phyloP scores from a whole-genome alignment of 352 stramenopile genomes.

The Phytopythium kandeliae region DNA sequence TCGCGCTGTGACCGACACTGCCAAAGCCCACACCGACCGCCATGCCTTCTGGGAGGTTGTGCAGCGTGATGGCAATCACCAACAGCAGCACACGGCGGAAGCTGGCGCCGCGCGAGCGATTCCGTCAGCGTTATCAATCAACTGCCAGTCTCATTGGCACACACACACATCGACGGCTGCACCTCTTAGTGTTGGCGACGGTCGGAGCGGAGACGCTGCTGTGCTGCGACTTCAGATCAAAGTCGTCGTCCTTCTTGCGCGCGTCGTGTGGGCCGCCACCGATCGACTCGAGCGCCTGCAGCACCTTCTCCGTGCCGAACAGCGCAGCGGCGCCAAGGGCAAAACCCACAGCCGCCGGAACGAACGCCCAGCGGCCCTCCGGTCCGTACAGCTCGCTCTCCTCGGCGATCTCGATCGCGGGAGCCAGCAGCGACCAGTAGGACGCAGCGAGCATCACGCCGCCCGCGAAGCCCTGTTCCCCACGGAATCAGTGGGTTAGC shows the following conservation, averaged over 20 bases:
- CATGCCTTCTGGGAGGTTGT: conserved; percentile 89
- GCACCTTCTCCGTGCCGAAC: conserved; percentile 62
- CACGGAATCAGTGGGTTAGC: too few species aligned
- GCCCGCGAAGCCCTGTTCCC: conserved; percentile 81
- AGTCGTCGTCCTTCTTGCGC: conserved; percentile 51
- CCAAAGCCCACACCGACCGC: conserved; percentile 89
- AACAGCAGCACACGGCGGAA: conserved; percentile 79
- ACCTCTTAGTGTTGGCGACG: conserved; percentile 13
- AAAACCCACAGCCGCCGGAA: conserved; percentile 83
- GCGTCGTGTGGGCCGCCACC: conserved; percentile 27
- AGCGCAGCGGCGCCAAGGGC: conserved; percentile 65
- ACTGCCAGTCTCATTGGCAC: too few species aligned
- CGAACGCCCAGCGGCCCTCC: conserved; percentile 67
- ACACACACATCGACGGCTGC: background rate
- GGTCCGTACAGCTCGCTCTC: conserved; percentile 75
- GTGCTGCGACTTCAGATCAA: conserved; percentile 1
- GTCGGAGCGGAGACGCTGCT: conserved; percentile 15
- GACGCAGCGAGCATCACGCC: conserved; percentile 89
- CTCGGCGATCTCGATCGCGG: conserved; percentile 82
- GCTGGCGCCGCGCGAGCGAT: conserved; percentile 12
- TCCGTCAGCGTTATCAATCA: too few species aligned
- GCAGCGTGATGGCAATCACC: conserved; percentile 88
- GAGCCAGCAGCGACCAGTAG: conserved; percentile 86
- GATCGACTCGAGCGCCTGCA: conserved; percentile 56
- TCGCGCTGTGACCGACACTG: conserved; percentile 62